Percentiles rank a stretch among this genome's conserved stretches.
Conservation (phyloP, 179 eudicot genomes). For the Silene coronaria region DNA sequence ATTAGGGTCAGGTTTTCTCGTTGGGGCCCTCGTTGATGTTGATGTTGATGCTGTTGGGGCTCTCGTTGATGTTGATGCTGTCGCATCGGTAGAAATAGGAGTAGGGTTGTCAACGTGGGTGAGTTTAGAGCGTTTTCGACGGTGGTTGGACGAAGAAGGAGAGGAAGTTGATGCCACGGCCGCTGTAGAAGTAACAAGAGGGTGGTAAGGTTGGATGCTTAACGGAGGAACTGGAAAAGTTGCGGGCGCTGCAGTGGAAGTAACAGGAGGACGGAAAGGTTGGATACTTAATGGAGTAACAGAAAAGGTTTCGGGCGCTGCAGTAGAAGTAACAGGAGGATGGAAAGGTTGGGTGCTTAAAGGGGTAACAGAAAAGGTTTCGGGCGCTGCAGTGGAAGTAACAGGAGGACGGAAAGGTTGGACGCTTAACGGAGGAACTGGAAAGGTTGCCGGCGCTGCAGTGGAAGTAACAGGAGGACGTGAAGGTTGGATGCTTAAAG, state of each 20-base stretch:
- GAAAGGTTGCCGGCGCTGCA: too few relatives aligned
- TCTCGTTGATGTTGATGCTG: slow-evolving; percentile 18
- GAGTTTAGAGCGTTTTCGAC: slow-evolving; percentile 4
- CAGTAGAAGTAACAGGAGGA: not conserved
- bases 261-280: not conserved
- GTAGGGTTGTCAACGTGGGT: not conserved
- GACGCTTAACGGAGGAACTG: too few relatives aligned
- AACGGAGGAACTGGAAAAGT: not conserved
- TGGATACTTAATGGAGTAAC: too few relatives aligned
- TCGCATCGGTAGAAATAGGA: not conserved
- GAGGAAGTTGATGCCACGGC: not conserved
- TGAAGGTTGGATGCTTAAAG: too few relatives aligned
- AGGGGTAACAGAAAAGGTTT: not conserved
- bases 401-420: too few relatives aligned
- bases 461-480: too few relatives aligned
- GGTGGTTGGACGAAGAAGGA: slow-evolving; percentile 8
- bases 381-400: too few relatives aligned
- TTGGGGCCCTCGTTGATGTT: slow-evolving; percentile 18
- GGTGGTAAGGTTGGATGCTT: not conserved
- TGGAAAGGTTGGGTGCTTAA: slow-evolving; percentile 11
- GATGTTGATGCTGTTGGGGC: slow-evolving; percentile 6
- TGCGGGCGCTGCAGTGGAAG: not conserved
- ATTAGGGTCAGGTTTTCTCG: slow-evolving; percentile 48
- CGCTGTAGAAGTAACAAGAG: not conserved
- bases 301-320: too few relatives aligned